These are phyloP conservation scores for Kuraishia ogatae DNA, from an alignment of 805 yeast species.

Conservation along the genomic window DNA sequence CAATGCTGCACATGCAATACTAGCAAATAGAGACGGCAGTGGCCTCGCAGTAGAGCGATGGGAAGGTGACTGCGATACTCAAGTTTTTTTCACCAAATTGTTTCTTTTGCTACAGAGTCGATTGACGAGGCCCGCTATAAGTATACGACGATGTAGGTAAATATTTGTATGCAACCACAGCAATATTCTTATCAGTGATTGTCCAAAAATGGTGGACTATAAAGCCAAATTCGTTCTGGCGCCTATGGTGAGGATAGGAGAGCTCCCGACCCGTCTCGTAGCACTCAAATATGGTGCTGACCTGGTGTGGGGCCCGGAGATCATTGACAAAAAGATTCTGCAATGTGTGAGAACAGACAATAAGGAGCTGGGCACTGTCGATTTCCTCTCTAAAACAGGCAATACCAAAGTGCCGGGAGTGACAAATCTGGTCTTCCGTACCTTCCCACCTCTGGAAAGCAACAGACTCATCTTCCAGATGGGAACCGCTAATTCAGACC, in stretches of 20 bases:
- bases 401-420: conserved; percentile 35
- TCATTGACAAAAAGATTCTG: conserved; percentile 76
- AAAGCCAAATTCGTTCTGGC: conserved; percentile 79
- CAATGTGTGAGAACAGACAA: conserved; percentile 62
- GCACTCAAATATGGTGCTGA: conserved; percentile 86
- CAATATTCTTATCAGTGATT: not conserved
- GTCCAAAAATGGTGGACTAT: conserved; percentile 46
- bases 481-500: conserved; percentile 76
- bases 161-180: no score
- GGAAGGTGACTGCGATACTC: no score
- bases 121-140: no score
- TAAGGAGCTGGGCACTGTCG: conserved; percentile 46
- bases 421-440: conserved; percentile 61
- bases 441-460: conserved; percentile 53
- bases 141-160: no score
- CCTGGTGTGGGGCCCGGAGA: conserved; percentile 94
- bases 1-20: no score
- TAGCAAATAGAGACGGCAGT: no score
- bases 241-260: conserved; percentile 97
- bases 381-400: conserved; percentile 36
- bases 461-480: conserved; percentile 75
- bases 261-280: conserved; percentile 78
- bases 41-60: no score
- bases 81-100: no score
- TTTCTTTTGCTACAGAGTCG: no score